phyloP scores from a whole-genome alignment of 225 moss, liverwort and hornwort genomes.

The Physcomitrellopsis africana region DNA sequence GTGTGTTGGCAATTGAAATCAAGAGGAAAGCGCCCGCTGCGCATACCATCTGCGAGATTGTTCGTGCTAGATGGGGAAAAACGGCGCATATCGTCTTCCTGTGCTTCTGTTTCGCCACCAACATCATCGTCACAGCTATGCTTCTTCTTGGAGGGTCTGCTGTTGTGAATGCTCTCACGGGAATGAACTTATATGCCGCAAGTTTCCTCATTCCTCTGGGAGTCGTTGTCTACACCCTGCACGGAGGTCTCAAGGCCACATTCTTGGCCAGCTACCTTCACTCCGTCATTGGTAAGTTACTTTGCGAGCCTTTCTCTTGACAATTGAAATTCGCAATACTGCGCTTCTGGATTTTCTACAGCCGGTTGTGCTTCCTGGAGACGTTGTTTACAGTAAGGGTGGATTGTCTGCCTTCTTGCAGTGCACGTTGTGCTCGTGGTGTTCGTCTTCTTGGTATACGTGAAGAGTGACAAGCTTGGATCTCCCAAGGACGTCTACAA shows the following conservation, averaged over 20 bases:
- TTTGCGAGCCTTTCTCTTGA: neutral
- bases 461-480: conserved; percentile 62
- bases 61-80: conserved; percentile 86
- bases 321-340: too few species aligned
- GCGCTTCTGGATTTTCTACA: neutral
- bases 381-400: neutral
- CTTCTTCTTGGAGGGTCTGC: conserved; percentile 89
- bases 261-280: conserved; percentile 93
- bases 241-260: conserved; percentile 91
- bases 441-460: conserved; percentile 91
- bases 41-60: conserved; percentile 93
- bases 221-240: conserved; percentile 86
- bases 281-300: conserved; percentile 66
- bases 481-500: conserved; percentile 70
- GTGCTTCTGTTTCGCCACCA: conserved; percentile 87
- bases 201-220: conserved; percentile 93
- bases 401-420: conserved; percentile 8
- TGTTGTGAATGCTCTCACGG: conserved; percentile 87
- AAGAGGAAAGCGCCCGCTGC: conserved; percentile 93
- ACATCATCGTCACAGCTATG: conserved; percentile 97
- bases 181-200: conserved; percentile 89
- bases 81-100: conserved; percentile 74
- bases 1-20: conserved; percentile 94
- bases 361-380: neutral
- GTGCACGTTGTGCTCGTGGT: conserved; percentile 91